These are phyloP conservation scores for Malus hybrid DNA, from an alignment of 331 rosid species.

Conservation along the genomic window DNA sequence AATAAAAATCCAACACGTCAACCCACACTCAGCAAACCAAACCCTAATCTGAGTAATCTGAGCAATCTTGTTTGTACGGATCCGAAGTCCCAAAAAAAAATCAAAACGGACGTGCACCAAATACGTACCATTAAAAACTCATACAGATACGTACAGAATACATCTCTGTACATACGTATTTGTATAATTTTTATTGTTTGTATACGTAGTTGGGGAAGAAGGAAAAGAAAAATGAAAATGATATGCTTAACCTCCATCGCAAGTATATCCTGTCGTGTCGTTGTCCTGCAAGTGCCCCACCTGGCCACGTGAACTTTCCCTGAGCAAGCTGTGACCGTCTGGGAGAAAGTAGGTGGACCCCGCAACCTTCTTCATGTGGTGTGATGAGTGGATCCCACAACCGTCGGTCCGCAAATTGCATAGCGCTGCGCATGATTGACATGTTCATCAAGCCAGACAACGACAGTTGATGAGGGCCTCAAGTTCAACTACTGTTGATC, in stretches of 20 bases:
- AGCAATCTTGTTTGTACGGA: constrained; percentile 10
- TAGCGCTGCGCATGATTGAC: neutral
- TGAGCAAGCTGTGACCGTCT: neutral
- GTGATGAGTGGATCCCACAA: neutral
- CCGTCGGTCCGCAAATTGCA: neutral
- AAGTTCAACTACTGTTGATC: too few species aligned
- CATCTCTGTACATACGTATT: neutral
- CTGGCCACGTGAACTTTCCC: constrained; percentile 22
- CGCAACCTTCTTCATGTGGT: too few species aligned
- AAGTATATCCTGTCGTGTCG: neutral
- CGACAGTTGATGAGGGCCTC: too few species aligned
- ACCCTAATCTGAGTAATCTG: neutral
- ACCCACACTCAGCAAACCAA: neutral
- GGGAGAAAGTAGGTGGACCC: too few species aligned
- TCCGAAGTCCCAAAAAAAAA: neutral
- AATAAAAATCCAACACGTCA: too few species aligned
- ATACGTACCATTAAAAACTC: neutral
- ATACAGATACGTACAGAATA: neutral
- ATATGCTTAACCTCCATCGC: constrained; percentile 12
- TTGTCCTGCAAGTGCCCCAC: neutral
- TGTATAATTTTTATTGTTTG: neutral
- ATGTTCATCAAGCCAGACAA: neutral
- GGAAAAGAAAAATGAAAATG: neutral
- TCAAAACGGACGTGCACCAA: neutral
- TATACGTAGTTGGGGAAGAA: neutral